phyloP scores from a whole-genome alignment of 2,329 filamentous ascomycete genomes.

The Penicillium brasilianum region DNA sequence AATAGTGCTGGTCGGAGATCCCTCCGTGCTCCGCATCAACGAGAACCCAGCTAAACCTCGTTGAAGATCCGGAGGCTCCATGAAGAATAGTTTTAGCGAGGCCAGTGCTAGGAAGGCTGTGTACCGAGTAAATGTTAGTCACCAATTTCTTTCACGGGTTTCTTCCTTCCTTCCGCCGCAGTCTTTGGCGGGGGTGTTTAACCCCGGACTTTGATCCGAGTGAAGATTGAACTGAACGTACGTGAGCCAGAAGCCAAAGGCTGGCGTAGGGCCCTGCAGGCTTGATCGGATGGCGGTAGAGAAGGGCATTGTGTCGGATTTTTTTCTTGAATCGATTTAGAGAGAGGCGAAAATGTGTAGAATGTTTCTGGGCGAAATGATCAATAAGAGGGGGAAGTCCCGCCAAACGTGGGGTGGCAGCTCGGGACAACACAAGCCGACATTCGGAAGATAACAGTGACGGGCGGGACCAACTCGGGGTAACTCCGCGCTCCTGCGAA shows the following conservation, averaged over 20 bases:
- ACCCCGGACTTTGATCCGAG: slow-evolving; percentile 1
- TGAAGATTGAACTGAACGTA: slow-evolving; percentile 22
- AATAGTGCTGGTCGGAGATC: slow-evolving; percentile 46
- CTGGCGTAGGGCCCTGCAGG: slow-evolving; percentile 18
- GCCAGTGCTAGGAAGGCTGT: slow-evolving; percentile 37
- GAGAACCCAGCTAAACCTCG: slow-evolving; percentile 44
- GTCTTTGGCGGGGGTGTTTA: too few species aligned
- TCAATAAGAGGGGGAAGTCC: background rate
- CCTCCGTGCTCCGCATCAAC: slow-evolving; percentile 49
- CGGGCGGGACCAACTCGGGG: slow-evolving; percentile 9
- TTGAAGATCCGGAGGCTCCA: slow-evolving; percentile 28
- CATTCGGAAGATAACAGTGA: slow-evolving; percentile 1
- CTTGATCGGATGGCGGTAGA: slow-evolving; percentile 22
- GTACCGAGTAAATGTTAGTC: background rate
- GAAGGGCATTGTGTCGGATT: slow-evolving; percentile 18
- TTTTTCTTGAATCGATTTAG: background rate
- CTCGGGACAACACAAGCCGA: slow-evolving; percentile 11
- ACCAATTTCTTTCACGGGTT: too few species aligned
- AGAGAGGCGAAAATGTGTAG: background rate
- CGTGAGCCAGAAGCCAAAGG: slow-evolving; percentile 45
- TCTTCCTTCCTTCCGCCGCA: too few species aligned
- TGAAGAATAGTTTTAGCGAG: slow-evolving; percentile 43
- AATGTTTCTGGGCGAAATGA: background rate
- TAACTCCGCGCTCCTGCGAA: slow-evolving; percentile 8
- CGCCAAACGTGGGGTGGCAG: slow-evolving; percentile 13